These are phyloP conservation scores for Neonothopanus nambi DNA, from an alignment of 1,284 basidiomycete species.

Conservation along the genomic window DNA sequence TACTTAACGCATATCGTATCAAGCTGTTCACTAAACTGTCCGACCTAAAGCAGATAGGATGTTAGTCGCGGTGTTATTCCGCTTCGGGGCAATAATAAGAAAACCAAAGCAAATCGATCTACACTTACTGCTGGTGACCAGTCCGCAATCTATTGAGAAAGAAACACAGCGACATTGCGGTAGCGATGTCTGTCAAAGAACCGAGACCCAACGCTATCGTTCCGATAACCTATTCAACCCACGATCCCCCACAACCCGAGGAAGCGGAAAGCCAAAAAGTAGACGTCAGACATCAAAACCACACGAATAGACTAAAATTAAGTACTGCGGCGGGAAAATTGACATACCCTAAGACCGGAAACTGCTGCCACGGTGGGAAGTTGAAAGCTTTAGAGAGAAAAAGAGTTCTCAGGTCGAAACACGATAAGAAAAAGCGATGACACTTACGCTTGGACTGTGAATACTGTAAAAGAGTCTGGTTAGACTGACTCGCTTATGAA, in stretches of 20 bases:
- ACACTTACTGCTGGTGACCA: conserved; percentile 40
- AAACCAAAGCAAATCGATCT: conserved; percentile 2
- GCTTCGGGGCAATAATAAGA: no score
- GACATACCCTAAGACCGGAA: conserved; percentile 34
- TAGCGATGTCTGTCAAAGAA: conserved; percentile 47
- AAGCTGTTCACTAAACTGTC: conserved; percentile 57
- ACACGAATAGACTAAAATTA: not conserved
- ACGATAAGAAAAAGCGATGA: conserved; percentile 4
- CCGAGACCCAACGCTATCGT: conserved; percentile 43
- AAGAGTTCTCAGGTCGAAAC: not conserved
- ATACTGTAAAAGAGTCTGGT: conserved; percentile 27
- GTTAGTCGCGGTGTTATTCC: no score
- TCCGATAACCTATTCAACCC: conserved; percentile 25
- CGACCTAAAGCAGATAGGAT: conserved; percentile 41
- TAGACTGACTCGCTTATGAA: conserved; percentile 1
- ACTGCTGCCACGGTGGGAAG: conserved; percentile 35
- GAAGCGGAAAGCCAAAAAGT: conserved; percentile 25
- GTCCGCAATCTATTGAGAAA: conserved; percentile 53
- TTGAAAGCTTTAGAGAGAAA: conserved; percentile 29
- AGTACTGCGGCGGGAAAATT: not conserved
- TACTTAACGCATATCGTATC: conserved; percentile 51
- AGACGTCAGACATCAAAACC: no score
- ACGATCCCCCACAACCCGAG: conserved; percentile 17
- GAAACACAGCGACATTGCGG: conserved; percentile 48
- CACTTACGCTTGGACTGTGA: conserved; percentile 51